phyloP scores from a whole-genome alignment of 1,139 yeast species.

The Nakaseomyces glabratus region DNA sequence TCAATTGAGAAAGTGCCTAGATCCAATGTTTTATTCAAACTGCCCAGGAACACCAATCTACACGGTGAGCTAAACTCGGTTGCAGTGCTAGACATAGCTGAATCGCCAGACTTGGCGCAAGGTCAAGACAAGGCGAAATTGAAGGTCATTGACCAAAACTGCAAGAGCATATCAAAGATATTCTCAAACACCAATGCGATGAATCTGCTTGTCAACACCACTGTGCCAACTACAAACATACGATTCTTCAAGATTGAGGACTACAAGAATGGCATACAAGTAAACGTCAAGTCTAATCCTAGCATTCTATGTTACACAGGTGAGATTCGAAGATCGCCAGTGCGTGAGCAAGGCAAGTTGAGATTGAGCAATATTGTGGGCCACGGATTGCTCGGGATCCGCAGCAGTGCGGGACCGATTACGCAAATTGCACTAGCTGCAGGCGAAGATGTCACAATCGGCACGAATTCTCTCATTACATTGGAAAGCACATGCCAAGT shows the following conservation, averaged over 20 bases:
- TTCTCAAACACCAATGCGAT: not conserved
- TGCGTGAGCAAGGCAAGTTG: not conserved
- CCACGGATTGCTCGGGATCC: not conserved
- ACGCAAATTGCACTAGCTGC: not conserved
- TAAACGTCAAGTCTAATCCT: constrained; percentile 1
- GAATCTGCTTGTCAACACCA: constrained; percentile 1
- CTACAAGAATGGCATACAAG: not conserved
- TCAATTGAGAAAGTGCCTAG: constrained; percentile 1
- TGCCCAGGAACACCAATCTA: constrained; percentile 1
- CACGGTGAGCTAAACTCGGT: constrained; percentile 3
- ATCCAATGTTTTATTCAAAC: not conserved
- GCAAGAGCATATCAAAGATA: not conserved
- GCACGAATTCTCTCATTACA: not conserved
- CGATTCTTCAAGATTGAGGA: constrained; percentile 1
- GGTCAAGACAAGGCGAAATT: not conserved
- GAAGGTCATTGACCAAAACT: not conserved
- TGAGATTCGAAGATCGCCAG: not conserved
- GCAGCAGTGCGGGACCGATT: constrained; percentile 2
- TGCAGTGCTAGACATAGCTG: not conserved
- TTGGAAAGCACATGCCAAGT: not conserved
- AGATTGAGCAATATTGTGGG: not conserved
- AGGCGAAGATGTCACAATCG: not conserved
- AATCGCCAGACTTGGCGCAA: not conserved
- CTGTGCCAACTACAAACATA: constrained; percentile 1
- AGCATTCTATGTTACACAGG: not conserved